Conservation (phyloP, 768 basidiomycete genomes). For the Holtermanniella nyarrowii region DNA sequence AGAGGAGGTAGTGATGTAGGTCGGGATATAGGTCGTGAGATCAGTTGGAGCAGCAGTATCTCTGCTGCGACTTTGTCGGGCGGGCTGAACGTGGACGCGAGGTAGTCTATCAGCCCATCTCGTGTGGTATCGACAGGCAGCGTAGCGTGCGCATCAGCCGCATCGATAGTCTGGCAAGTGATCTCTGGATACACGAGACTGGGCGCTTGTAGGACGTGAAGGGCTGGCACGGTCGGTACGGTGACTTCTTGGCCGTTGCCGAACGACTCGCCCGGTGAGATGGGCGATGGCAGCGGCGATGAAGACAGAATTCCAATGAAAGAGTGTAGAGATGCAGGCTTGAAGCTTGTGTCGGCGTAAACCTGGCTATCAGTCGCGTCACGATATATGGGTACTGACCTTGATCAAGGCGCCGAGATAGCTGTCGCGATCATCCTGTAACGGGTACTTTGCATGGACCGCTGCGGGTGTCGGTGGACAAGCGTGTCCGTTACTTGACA, state of each 20-base stretch:
- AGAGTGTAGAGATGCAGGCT: constrained; percentile 27
- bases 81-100: constrained; percentile 18
- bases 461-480: constrained; percentile 1
- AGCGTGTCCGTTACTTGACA: not conserved
- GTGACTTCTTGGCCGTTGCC: constrained; percentile 14
- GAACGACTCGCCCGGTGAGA: constrained; percentile 1
- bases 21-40: constrained; percentile 26
- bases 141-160: not conserved
- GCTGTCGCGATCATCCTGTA: constrained; percentile 10
- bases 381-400: constrained; percentile 8
- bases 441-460: constrained; percentile 27
- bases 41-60: constrained; percentile 21
- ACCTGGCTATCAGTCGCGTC: constrained; percentile 15
- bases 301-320: constrained; percentile 34
- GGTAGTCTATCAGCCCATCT: constrained; percentile 19
- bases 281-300: constrained; percentile 20
- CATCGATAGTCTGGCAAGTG: too few species aligned
- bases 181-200: constrained; percentile 2
- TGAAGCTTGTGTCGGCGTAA: constrained; percentile 31
- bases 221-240: constrained; percentile 17
- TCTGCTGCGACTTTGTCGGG: constrained; percentile 28
- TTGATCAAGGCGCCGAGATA: constrained; percentile 39
- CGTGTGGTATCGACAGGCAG: constrained; percentile 4
- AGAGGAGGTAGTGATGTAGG: constrained; percentile 21
- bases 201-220: constrained; percentile 26